Evolutionary conservation across 2,329 filamentous ascomycete species (phyloP), one percentile per base, ranked within the genome.

Genomic region (Botrytis squamosa): DNA sequence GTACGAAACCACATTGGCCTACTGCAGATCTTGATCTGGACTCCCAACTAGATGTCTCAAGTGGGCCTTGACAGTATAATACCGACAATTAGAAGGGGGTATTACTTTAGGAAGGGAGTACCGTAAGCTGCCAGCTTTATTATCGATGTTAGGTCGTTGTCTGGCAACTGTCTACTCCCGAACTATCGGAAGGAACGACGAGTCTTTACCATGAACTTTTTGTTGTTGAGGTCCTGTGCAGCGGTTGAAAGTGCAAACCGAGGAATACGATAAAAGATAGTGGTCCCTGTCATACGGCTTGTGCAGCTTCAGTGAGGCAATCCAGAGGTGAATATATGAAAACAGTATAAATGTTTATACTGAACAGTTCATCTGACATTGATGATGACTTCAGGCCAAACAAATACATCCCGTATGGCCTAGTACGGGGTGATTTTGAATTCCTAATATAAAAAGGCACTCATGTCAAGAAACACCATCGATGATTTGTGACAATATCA

Each of bases 31-130:
- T 40, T n/a, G 8, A n/a, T 44, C 25, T 8, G 20, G 14, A 9
- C 10, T 29, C n/a, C n/a, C n/a, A n/a, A 40, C 22, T 22, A 20
- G 8, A 64, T 10, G 25, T 44, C 4, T 40, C 20, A 12, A 44
- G 8, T 9, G 16, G 2, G 8, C 18, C 7, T 20, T 40, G 9
- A 29, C 4, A 42, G 20, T 25, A 22, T 65, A 18, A 20, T 14
- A 22, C 1, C 1, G n/a, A 16, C 7, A 3, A 5, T 6, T 22
- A 25, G 18, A 46, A 20, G 7, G 42, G 10, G 1, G 9, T 20
- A 10, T 14, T 10, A 12, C 2, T 5, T 12, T 33, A 42, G 40
- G 9, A 25, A 46, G 6, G 38, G 29, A 29, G n/a, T 22, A 9
- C n/a, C 38, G 4, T 22, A 33, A 0, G 42, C 18, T 40, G 42